Conservation (phyloP, 1,139 yeast genomes). For the Blastobotrys petasosporus region DNA sequence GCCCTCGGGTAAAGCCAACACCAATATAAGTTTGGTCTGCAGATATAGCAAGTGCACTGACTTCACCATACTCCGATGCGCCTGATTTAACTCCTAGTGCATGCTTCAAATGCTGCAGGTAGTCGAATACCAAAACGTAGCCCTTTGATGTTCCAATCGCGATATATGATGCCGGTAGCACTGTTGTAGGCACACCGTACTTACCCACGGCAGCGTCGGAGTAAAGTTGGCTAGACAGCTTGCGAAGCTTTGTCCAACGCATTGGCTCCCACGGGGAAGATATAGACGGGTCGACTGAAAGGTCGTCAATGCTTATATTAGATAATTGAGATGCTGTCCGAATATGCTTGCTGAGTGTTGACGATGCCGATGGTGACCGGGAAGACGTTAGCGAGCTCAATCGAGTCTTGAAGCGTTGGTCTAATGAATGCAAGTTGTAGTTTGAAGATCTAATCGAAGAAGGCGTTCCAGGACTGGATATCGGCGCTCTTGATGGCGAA, state of each 20-base stretch:
- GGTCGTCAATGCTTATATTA: slow-evolving; percentile 14
- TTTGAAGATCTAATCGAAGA: slow-evolving; percentile 14
- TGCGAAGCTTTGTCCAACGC: slow-evolving; percentile 43
- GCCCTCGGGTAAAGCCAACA: slow-evolving; percentile 43
- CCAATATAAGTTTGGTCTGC: slow-evolving; percentile 48
- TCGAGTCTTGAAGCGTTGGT: slow-evolving; percentile 28
- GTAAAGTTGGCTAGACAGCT: slow-evolving; percentile 37
- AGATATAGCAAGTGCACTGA: slow-evolving; percentile 44
- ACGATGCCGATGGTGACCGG: slow-evolving; percentile 5
- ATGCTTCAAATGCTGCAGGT: slow-evolving; percentile 48
- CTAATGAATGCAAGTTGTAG: slow-evolving; percentile 20
- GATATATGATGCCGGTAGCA: slow-evolving; percentile 48
- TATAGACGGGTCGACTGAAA: slow-evolving; percentile 3
- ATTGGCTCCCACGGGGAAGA: slow-evolving; percentile 28
- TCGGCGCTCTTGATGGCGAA: slow-evolving; percentile 9
- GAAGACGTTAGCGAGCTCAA: slow-evolving; percentile 21
- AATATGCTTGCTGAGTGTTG: slow-evolving; percentile 6
- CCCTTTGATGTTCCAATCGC: slow-evolving; percentile 63
- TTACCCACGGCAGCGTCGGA: slow-evolving; percentile 35
- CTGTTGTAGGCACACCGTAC: slow-evolving; percentile 47
- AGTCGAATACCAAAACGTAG: slow-evolving; percentile 54
- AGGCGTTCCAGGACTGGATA: slow-evolving; percentile 16
- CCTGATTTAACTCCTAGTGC: slow-evolving; percentile 35
- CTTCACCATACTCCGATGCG: slow-evolving; percentile 36
- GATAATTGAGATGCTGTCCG: slow-evolving; percentile 11